Base-by-base conservation (phyloP, 495 filamentous ascomycete genomes). In the Neurospora terricola region DNA sequence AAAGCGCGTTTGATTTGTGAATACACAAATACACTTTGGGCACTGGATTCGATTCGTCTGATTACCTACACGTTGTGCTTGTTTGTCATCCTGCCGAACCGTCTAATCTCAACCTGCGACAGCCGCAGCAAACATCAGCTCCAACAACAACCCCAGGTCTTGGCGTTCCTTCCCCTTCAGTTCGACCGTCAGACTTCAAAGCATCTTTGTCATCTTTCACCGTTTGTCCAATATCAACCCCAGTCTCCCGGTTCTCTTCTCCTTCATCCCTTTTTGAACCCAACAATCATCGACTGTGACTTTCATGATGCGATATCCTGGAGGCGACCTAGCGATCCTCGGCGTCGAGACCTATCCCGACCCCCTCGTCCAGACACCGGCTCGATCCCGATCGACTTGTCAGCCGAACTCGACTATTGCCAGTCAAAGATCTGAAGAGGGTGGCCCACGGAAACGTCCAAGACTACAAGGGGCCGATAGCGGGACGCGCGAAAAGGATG, bases 331-430 rank as follows among this genome's bases (percentile, higher is more conserved):
- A 36, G 74, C 84, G 10, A 86, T 87, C 59, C 81, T 87, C 72
- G 85, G 80, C 75, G 84, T 83, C 45, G 86, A 88, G 75, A 76
- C 81, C 39, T 87, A 87, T 48, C 79, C 81, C 16, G 79, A 78
- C 36, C 73, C 74, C 2, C 72, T 73, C 36, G 72, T 72, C 34
- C 76, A 71, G 62, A 30, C 73, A 9, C 69, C 77, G n/a, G 54
- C 54, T 16, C 54, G 27, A 62, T 62, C 12, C 2, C 27, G 54
- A 66, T 18, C 27, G 1, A 2, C 54, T 18, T 14, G 27, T 66
- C 54, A 34, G 2, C 9, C 54, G 2, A 8, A 34, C 6, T 18
- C 54, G 0, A 34, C 23, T 18, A 0, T 36, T 66, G 14, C 54
- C 1, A 66, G 36, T 21, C 76, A 16, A 34, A 16, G 0, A 40